phyloP scores from a whole-genome alignment of 257 asterid genomes.

The Hygrophila difformis region DNA sequence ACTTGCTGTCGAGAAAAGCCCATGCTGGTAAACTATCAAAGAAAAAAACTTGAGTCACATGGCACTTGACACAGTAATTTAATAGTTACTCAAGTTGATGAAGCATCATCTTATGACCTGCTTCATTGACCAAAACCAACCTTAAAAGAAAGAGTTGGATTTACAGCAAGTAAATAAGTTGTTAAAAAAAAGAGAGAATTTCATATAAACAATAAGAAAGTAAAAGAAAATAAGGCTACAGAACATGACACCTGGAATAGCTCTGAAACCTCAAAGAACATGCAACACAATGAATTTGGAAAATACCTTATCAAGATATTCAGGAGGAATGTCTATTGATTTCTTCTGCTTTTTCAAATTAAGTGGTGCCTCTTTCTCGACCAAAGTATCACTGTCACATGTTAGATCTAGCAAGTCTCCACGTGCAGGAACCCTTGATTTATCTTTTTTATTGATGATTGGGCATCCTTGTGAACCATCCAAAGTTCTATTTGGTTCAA shows the following conservation, averaged over 20 bases:
- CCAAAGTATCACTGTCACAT: constrained; percentile 22
- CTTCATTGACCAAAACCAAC: too few relatives aligned
- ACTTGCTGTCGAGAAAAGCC: constrained; percentile 56
- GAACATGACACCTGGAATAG: constrained; percentile 11
- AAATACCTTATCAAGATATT: constrained; percentile 55
- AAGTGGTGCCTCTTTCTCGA: constrained; percentile 28
- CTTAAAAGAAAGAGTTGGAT: too few relatives aligned
- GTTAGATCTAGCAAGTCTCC: constrained; percentile 27
- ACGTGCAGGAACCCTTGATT: constrained; percentile 18
- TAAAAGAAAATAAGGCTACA: constrained; percentile 3
- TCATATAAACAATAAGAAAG: too few relatives aligned
- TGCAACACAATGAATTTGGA: constrained; percentile 4
- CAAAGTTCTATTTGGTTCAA: constrained; percentile 26
- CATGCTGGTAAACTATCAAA: constrained; percentile 50
- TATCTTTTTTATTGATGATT: constrained; percentile 27
- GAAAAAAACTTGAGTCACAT: constrained; percentile 16
- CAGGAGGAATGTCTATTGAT: constrained; percentile 42
- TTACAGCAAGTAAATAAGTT: too few relatives aligned
- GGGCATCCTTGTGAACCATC: constrained; percentile 24
- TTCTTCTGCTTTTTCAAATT: constrained; percentile 30
- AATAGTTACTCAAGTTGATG: too few relatives aligned
- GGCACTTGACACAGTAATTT: too few relatives aligned
- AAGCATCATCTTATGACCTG: too few relatives aligned
- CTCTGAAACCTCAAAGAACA: not conserved
- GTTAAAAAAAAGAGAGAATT: too few relatives aligned